Base-by-base conservation (phyloP, 2,329 filamentous ascomycete species). In the Aspergillus sp. region DNA sequence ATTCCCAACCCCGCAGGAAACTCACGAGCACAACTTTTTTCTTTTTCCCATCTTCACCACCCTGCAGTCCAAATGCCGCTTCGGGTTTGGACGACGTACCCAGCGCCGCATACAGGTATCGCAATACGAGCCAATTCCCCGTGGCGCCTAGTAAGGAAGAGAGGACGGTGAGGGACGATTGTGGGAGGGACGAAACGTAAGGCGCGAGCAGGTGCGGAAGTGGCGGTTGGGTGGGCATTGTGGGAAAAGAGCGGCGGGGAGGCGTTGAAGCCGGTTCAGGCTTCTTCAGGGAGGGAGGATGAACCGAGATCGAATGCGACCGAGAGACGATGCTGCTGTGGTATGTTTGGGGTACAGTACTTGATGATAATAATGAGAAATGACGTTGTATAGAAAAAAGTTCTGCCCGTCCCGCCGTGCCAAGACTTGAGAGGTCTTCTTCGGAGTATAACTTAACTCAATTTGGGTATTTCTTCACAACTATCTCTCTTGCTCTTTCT, bases 1-100 rank as follows among this genome's bases (percentile, higher is more conserved):
- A 96, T 1, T 84, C 79, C 63, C 84, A 85, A 68, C 94, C 89
- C 61, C 91, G 84, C 76, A 96, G 78, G 76, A 95, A 96, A 78
- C 90, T 96, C 59, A 95, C 87, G 3, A 97, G 80, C 3, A 96
- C 81, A 0, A 97, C 84, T 53, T 80, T 82, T 26, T 74, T 76
- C 49, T 77, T 68, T 63, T 70, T 69, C 3, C 65, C 70, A 67
- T 77, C 69, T 31, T 71, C 58, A 45, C 54, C 32, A 12, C 64
- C 68, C 52, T 69, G 68, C 53, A 65, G 47, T 22, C 66, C 69
- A 58, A 69, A 59, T n/a, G 62, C 58, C 12, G 55, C 49, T 52
- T 65, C 59, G 1, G 65, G 50, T 18, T 45, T 60, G 12, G 67
- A 51, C 31, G 62, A 56, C 9, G 65, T 56, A 49, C 66, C 70